Evolutionary conservation across 2,329 filamentous ascomycete species (phyloP).

Genomic region (Canariomyces notabilis): DNA sequence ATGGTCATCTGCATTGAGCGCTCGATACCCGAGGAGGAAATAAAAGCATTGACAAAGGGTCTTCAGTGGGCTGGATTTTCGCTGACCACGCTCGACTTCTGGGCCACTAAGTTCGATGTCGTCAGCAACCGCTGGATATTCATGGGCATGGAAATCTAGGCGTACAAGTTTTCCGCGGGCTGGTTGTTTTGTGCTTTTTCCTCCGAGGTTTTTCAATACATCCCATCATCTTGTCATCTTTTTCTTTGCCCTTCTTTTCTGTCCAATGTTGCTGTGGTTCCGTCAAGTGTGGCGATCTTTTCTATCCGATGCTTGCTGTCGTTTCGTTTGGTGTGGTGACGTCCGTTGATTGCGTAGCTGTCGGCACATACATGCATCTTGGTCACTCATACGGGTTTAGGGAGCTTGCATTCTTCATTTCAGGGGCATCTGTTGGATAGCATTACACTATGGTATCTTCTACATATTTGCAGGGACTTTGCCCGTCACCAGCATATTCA

Average conservation of each 20-base stretch:
- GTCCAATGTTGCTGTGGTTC: neutral
- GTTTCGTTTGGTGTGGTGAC: too few species aligned
- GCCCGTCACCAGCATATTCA: neutral
- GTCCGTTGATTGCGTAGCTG: too few species aligned
- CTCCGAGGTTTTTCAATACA: neutral
- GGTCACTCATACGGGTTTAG: neutral
- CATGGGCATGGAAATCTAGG: conserved; percentile 78
- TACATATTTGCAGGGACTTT: too few species aligned
- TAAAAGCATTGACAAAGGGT: conserved; percentile 68
- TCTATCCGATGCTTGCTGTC: neutral
- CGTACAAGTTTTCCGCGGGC: neutral
- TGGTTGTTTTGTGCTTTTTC: neutral
- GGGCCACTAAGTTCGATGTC: conserved; percentile 59
- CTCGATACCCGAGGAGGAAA: conserved; percentile 54
- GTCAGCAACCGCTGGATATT: conserved; percentile 79
- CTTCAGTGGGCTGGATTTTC: conserved; percentile 93
- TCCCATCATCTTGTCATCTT: neutral
- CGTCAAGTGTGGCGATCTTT: too few species aligned
- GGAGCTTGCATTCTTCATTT: neutral
- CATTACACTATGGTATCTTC: neutral
- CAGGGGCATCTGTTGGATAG: neutral
- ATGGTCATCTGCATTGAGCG: conserved; percentile 81
- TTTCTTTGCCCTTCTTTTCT: neutral
- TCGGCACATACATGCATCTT: conserved; percentile 2
- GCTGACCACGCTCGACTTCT: conserved; percentile 72